Conservation (phyloP, 1,139 yeast species). For the Candida sp. region DNA sequence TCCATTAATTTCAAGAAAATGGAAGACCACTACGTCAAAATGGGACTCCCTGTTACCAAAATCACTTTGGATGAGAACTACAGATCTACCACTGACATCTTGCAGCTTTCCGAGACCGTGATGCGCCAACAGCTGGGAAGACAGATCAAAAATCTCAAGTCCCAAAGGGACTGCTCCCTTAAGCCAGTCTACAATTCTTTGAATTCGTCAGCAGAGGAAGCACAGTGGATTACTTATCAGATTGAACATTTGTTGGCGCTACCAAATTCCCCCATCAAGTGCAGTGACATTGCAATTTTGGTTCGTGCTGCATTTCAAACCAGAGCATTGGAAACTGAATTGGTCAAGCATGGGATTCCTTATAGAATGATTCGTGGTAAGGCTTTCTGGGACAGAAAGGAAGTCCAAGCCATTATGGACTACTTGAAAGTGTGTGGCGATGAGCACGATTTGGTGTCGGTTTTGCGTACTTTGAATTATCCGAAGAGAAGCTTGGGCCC, state of each 20-base stretch:
- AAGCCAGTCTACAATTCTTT: slow-evolving; percentile 53
- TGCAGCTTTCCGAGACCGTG: slow-evolving; percentile 65
- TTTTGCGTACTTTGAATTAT: slow-evolving; percentile 56
- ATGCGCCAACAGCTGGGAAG: slow-evolving; percentile 66
- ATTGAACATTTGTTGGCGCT: slow-evolving; percentile 48
- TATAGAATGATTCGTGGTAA: slow-evolving; percentile 71
- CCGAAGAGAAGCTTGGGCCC: slow-evolving; percentile 81
- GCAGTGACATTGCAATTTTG: slow-evolving; percentile 70
- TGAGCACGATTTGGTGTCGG: slow-evolving; percentile 27
- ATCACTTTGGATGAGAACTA: slow-evolving; percentile 72
- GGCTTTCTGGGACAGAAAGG: slow-evolving; percentile 82
- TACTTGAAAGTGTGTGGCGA: slow-evolving; percentile 65
- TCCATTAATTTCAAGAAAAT: slow-evolving; percentile 67
- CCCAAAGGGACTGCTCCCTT: slow-evolving; percentile 45
- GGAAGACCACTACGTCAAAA: slow-evolving; percentile 47
- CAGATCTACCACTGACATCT: slow-evolving; percentile 74
- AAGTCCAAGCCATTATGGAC: slow-evolving; percentile 65
- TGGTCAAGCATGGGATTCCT: slow-evolving; percentile 60
- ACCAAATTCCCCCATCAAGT: slow-evolving; percentile 38
- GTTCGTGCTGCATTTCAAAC: slow-evolving; percentile 67
- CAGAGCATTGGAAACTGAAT: slow-evolving; percentile 61
- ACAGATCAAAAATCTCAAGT: slow-evolving; percentile 42
- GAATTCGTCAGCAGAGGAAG: slow-evolving; percentile 53
- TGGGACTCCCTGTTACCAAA: slow-evolving; percentile 18
- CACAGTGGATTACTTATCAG: slow-evolving; percentile 60